Evolutionary conservation across 192 early-diverging fungal species (phyloP).

Genomic region (Gryganskiella cystojenkinii): DNA sequence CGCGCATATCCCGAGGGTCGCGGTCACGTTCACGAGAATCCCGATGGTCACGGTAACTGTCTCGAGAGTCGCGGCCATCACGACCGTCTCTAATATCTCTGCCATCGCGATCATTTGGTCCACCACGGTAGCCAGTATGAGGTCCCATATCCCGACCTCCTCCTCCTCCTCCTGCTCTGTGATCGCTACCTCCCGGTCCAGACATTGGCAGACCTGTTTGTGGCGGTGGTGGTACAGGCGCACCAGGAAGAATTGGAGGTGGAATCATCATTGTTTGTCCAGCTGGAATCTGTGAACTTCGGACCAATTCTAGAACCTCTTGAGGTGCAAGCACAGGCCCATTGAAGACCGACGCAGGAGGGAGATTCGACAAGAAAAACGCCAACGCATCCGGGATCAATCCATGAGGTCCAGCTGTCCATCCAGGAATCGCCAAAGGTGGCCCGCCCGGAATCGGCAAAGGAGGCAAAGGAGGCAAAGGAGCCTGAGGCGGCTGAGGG

Average conservation of each 20-base stretch:
- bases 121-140: slow-evolving; percentile 11
- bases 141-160: neutral
- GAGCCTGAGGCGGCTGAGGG: neutral
- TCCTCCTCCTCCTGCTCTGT: neutral
- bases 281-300: slow-evolving; percentile 52
- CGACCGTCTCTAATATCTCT: neutral
- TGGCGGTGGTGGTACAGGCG: slow-evolving; percentile 5
- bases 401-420: slow-evolving; percentile 46
- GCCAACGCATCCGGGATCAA: slow-evolving; percentile 58
- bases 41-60: slow-evolving; percentile 9
- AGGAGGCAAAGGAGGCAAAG: neutral
- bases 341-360: slow-evolving; percentile 55
- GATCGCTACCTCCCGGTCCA: neutral
- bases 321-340: slow-evolving; percentile 53
- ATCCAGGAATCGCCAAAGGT: slow-evolving; percentile 30
- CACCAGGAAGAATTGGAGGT: slow-evolving; percentile 20
- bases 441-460: slow-evolving; percentile 8
- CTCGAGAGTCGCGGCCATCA: too few relatives aligned
- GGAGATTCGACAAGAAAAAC: slow-evolving; percentile 58
- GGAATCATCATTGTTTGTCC: slow-evolving; percentile 46
- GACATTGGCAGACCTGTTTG: neutral
- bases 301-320: slow-evolving; percentile 57
- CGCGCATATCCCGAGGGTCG: slow-evolving; percentile 38
- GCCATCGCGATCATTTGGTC: neutral
- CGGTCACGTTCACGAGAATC: neutral